phyloP scores from a whole-genome alignment of 2,329 filamentous ascomycete species.

The Pestalotiopsis sp. region DNA sequence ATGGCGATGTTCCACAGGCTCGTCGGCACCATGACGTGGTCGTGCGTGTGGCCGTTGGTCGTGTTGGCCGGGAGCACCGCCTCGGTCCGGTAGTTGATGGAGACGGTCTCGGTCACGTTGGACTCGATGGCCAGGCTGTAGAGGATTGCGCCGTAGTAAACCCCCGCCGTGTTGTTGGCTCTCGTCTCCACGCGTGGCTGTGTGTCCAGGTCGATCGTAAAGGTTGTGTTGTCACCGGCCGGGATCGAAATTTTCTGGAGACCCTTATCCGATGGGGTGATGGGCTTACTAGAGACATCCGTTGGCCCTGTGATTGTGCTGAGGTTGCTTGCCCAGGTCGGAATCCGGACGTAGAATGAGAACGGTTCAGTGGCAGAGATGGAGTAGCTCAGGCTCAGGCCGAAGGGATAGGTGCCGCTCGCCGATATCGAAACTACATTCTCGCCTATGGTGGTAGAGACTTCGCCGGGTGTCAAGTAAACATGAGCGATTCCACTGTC shows the following conservation, averaged over 20 bases:
- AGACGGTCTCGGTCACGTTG: conserved; percentile 22
- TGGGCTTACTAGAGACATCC: conserved; percentile 19
- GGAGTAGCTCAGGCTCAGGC: conserved; percentile 32
- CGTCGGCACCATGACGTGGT: conserved; percentile 29
- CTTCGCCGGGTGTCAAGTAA: conserved; percentile 48
- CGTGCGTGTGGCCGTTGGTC: conserved; percentile 27
- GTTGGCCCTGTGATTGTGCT: conserved; percentile 23
- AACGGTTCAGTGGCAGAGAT: conserved; percentile 30
- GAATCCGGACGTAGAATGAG: conserved; percentile 35
- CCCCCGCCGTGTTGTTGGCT: conserved; percentile 32
- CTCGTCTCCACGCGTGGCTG: conserved; percentile 29
- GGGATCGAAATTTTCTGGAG: conserved; percentile 27
- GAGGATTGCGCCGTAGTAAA: conserved; percentile 33
- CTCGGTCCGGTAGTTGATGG: conserved; percentile 22
- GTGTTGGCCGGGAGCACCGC: conserved; percentile 20
- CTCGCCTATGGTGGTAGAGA: conserved; percentile 39
- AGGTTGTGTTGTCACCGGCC: conserved; percentile 18
- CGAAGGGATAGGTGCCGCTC: conserved; percentile 49
- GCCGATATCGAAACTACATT: conserved; percentile 42
- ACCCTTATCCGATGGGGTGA: conserved; percentile 14
- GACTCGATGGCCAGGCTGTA: conserved; percentile 33
- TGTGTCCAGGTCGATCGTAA: conserved; percentile 27
- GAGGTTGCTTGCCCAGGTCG: conserved; percentile 28
- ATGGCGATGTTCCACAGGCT: conserved; percentile 35
- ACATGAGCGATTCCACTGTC: conserved; percentile 53